These are phyloP conservation scores for Chrysanthemum lavandulifolium DNA, from an alignment of 129 eudicot genomes.

Conservation along the genomic window DNA sequence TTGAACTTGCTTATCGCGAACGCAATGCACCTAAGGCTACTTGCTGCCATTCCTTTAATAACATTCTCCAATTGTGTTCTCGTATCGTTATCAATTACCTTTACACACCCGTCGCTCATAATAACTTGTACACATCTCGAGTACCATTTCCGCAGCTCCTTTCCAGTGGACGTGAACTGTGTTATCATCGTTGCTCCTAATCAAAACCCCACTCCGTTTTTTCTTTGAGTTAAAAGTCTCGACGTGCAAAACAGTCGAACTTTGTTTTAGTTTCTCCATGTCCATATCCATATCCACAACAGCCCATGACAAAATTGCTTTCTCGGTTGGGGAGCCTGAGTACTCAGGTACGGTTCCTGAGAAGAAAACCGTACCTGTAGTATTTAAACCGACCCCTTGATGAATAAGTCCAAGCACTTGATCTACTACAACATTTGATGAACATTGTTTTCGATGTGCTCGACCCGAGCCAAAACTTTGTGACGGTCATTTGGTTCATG, in stretches of 20 bases:
- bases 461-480: slow-evolving; percentile 70
- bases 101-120: slow-evolving; percentile 40
- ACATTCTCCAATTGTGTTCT: slow-evolving; percentile 51
- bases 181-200: slow-evolving; percentile 37
- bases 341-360: slow-evolving; percentile 38
- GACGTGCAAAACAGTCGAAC: slow-evolving; percentile 48
- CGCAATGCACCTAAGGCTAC: slow-evolving; percentile 91
- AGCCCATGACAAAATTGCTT: slow-evolving; percentile 87
- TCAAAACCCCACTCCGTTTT: slow-evolving; percentile 68
- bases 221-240: slow-evolving; percentile 81
- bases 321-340: slow-evolving; percentile 89
- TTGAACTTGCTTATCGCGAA: slow-evolving; percentile 54
- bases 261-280: slow-evolving; percentile 53
- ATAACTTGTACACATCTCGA: slow-evolving; percentile 64
- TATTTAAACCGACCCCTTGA: slow-evolving; percentile 74
- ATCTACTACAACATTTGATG: slow-evolving; percentile 16
- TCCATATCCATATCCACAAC: slow-evolving; percentile 62
- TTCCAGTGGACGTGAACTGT: slow-evolving; percentile 68
- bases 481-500: slow-evolving; percentile 74
- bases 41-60: slow-evolving; percentile 91
- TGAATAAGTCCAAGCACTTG: slow-evolving; percentile 42
- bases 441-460: slow-evolving; percentile 28
- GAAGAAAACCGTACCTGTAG: slow-evolving; percentile 66
- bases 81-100: slow-evolving; percentile 30
- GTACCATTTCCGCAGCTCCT: slow-evolving; percentile 94